A percentile compares a stretch with the other conserved stretches of the same genome.
Evolutionary conservation across 345 rosid species (phyloP).

Genomic region (Raphanus sativus): DNA sequence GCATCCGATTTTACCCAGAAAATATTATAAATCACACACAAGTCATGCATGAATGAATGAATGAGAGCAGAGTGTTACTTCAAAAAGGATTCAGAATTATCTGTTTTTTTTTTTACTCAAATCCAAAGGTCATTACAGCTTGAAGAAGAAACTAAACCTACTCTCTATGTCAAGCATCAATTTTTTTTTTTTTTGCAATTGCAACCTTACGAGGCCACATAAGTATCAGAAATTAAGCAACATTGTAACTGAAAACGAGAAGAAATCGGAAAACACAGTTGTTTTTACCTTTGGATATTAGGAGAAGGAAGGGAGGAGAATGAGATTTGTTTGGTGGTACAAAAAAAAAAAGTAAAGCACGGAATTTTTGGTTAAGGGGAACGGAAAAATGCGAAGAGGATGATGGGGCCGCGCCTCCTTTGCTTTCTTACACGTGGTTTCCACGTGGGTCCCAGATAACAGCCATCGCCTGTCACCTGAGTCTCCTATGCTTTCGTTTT

Average conservation of each 20-base stretch:
- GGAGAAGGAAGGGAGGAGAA: not conserved
- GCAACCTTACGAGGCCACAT: not conserved
- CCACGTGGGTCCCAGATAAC: not conserved
- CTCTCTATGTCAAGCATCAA: not conserved
- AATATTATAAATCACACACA: not conserved
- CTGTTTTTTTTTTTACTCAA: not conserved
- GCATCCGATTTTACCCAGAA: not conserved
- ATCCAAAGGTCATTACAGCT: not conserved
- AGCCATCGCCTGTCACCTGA: not conserved
- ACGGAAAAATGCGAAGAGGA: not conserved
- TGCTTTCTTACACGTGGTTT: not conserved
- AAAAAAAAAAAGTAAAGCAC: not conserved
- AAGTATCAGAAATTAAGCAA: constrained; percentile 6
- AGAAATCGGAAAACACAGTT: not conserved
- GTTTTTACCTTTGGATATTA: no score
- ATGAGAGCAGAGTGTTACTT: not conserved
- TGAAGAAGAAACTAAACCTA: not conserved
- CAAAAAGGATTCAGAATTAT: not conserved
- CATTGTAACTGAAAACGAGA: constrained; percentile 11
- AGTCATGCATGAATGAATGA: not conserved
- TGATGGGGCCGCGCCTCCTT: not conserved
- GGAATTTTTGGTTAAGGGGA: not conserved
- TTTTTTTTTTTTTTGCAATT: not conserved
- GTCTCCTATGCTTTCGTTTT: not conserved
- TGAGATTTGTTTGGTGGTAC: not conserved